Evolutionary conservation across 371 early-diverging fungal species (phyloP).

Genomic region (Funneliformis caledonium): DNA sequence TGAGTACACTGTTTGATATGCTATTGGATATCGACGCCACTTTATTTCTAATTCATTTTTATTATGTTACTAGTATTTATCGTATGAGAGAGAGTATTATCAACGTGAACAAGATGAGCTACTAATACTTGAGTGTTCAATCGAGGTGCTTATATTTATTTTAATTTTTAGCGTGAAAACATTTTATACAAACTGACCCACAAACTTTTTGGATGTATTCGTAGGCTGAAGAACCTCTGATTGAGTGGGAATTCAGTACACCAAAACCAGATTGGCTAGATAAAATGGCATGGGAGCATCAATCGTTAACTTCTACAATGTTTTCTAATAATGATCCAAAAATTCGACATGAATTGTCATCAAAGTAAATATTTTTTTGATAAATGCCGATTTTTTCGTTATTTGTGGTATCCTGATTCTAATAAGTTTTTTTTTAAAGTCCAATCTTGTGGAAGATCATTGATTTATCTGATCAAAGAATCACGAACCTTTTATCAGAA

Average conservation of each 20-base stretch:
- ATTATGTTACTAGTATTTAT: background rate
- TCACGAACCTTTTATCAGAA: background rate
- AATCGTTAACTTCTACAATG: background rate
- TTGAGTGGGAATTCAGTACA: constrained; percentile 17
- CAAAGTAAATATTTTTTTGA: constrained; percentile 4
- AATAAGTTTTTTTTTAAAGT: constrained; percentile 26
- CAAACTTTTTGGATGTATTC: background rate
- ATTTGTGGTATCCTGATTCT: background rate
- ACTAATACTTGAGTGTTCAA: too few relatives aligned
- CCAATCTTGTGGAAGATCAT: background rate
- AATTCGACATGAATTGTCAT: background rate
- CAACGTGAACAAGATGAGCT: too few relatives aligned
- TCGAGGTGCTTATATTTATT: too few relatives aligned
- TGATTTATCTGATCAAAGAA: constrained; percentile 18
- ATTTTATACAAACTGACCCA: too few relatives aligned
- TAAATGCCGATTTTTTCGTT: background rate
- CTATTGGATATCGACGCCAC: too few relatives aligned
- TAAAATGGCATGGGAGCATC: constrained; percentile 16
- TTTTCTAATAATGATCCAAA: constrained; percentile 9
- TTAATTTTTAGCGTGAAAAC: too few relatives aligned
- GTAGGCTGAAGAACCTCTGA: background rate
- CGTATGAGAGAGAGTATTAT: too few relatives aligned
- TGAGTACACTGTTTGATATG: too few relatives aligned
- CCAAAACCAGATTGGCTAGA: constrained; percentile 20
- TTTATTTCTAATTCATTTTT: too few relatives aligned